These are phyloP conservation scores for Kluyveromyces starmeri DNA, from an alignment of 805 yeast species.

Conservation along the genomic window DNA sequence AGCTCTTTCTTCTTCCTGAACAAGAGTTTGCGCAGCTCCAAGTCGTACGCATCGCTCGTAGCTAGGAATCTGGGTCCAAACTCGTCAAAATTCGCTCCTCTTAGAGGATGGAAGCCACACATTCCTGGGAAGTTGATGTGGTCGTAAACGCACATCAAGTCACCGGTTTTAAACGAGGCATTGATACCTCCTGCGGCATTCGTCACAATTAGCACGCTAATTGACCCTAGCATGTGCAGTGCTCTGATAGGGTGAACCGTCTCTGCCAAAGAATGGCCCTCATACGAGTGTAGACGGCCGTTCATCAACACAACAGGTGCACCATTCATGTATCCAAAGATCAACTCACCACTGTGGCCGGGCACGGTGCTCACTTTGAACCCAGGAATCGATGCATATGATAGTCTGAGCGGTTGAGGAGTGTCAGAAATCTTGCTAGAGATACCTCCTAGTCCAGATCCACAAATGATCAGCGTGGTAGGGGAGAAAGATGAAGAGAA, in stretches of 20 bases:
- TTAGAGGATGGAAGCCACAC: slow-evolving; percentile 77
- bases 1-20: slow-evolving; percentile 45
- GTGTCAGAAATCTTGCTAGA: slow-evolving; percentile 38
- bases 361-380: slow-evolving; percentile 75
- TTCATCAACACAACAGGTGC: slow-evolving; percentile 89
- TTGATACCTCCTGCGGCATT: slow-evolving; percentile 95
- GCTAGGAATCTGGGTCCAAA: slow-evolving; percentile 87
- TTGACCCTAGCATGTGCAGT: slow-evolving; percentile 49
- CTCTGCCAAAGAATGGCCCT: slow-evolving; percentile 76
- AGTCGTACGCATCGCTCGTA: slow-evolving; percentile 81
- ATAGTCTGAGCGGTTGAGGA: slow-evolving; percentile 39
- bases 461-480: slow-evolving; percentile 74
- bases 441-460: slow-evolving; percentile 89
- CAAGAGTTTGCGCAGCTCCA: slow-evolving; percentile 55
- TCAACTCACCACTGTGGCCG: slow-evolving; percentile 80
- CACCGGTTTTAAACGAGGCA: slow-evolving; percentile 62
- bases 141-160: slow-evolving; percentile 82
- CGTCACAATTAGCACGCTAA: slow-evolving; percentile 64
- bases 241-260: slow-evolving; percentile 83
- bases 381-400: slow-evolving; percentile 68
- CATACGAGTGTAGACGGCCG: slow-evolving; percentile 88
- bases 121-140: slow-evolving; percentile 89
- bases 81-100: slow-evolving; percentile 74
- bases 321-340: slow-evolving; percentile 64
- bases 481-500: slow-evolving; percentile 33